These are phyloP conservation scores for Straminergon stramineum DNA, from an alignment of 225 moss, liverwort and hornwort species.

Conservation along the genomic window DNA sequence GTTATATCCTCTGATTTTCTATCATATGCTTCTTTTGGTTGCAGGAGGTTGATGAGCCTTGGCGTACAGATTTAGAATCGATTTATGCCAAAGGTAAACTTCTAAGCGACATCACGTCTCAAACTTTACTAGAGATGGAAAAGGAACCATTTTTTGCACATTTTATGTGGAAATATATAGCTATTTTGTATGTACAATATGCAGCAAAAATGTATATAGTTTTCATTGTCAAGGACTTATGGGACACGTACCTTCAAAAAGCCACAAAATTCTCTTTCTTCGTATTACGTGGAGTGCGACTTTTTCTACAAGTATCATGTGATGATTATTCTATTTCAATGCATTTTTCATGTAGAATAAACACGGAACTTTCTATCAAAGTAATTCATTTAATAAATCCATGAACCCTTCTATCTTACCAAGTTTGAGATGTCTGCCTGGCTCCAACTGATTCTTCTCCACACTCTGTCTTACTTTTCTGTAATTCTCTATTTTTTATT, in stretches of 20 bases:
- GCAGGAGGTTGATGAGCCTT: conserved; percentile 89
- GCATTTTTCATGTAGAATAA: neutral
- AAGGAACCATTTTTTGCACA: neutral
- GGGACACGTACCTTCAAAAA: neutral
- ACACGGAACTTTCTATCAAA: neutral
- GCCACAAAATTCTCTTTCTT: too few species aligned
- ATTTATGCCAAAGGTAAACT: conserved; percentile 50
- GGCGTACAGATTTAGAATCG: conserved; percentile 63
- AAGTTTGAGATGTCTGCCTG: neutral
- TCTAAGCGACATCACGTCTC: neutral
- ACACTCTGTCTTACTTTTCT: neutral
- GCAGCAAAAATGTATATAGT: neutral
- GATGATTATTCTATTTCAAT: neutral
- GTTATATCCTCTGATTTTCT: neutral
- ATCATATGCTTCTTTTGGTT: neutral
- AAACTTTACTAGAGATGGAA: neutral
- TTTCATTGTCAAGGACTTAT: neutral
- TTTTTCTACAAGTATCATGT: neutral
- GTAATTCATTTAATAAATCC: neutral
- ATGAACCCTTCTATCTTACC: neutral
- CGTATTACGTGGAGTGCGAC: neutral
- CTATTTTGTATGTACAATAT: neutral
- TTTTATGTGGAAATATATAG: neutral
- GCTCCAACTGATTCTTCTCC: neutral
- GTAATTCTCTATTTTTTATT: neutral